These are phyloP conservation scores for Pythium periplocum DNA, from an alignment of 352 stramenopile species.

Conservation along the genomic window DNA sequence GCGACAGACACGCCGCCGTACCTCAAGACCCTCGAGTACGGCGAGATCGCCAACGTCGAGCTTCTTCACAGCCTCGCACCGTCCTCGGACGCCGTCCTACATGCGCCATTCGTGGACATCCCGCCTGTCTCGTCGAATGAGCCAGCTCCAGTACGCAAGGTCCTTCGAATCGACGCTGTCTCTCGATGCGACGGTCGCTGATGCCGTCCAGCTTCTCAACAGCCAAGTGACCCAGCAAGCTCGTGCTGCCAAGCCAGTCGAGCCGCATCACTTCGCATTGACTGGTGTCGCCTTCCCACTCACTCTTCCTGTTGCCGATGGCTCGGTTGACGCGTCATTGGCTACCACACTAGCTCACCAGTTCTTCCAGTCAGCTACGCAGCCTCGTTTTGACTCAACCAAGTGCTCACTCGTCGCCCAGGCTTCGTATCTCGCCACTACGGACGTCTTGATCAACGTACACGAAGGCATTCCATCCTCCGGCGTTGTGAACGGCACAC, in stretches of 20 bases:
- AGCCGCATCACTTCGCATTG: constrained; percentile 42
- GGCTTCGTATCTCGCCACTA: constrained; percentile 20
- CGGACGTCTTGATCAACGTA: constrained; percentile 61
- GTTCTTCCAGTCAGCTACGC: constrained; percentile 40
- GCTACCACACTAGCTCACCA: neutral
- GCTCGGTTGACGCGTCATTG: neutral
- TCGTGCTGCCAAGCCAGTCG: constrained; percentile 8
- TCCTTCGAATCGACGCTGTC: constrained; percentile 29
- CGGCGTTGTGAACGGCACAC: constrained; percentile 26
- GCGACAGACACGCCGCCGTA: constrained; percentile 18
- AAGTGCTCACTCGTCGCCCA: constrained; percentile 39
- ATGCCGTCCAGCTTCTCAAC: constrained; percentile 11
- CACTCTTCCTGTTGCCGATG: constrained; percentile 14
- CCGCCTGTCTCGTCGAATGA: too few relatives aligned
- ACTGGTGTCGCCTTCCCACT: constrained; percentile 45
- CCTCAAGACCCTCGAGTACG: constrained; percentile 64
- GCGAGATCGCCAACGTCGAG: constrained; percentile 39
- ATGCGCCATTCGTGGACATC: too few relatives aligned
- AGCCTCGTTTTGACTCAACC: constrained; percentile 30
- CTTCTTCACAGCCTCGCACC: constrained; percentile 34
- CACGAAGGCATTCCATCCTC: constrained; percentile 56
- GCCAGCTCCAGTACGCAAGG: too few relatives aligned
- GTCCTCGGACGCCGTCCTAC: neutral
- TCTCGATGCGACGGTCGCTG: constrained; percentile 10
- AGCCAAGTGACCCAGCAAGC: constrained; percentile 17